phyloP scores from a whole-genome alignment of 176 grass and related monocot genomes.

The Hsuehochloa calcarea region DNA sequence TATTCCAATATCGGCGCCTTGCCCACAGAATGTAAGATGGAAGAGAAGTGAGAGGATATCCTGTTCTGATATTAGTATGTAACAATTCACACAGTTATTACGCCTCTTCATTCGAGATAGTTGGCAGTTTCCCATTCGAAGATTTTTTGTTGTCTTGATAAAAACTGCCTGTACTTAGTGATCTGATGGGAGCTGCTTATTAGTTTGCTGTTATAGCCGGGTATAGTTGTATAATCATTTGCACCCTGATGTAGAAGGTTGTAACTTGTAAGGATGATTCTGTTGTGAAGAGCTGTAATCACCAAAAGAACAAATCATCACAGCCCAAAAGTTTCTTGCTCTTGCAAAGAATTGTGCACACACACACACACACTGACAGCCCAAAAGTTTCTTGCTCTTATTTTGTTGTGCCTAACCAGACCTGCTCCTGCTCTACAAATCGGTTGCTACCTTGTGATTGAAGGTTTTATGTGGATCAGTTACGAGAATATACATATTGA shows the following conservation, averaged over 20 bases:
- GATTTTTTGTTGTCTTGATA: not conserved
- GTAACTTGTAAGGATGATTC: not conserved
- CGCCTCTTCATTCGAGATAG: not conserved
- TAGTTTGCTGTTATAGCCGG: not conserved
- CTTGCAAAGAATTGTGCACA: too few relatives aligned
- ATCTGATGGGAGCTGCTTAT: not conserved
- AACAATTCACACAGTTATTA: not conserved
- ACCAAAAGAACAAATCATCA: not conserved
- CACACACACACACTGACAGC: too few relatives aligned
- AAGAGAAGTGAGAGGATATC: not conserved
- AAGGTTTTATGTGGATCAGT: too few relatives aligned
- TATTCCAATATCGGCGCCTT: not conserved
- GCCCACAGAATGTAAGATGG: not conserved
- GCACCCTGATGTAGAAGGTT: slow-evolving; percentile 2
- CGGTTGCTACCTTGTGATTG: too few relatives aligned
- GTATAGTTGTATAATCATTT: slow-evolving; percentile 15
- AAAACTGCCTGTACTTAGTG: not conserved
- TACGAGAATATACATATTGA: too few relatives aligned
- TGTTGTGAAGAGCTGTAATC: not conserved
- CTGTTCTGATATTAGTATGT: not conserved
- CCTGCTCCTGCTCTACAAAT: too few relatives aligned
- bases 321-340: too few relatives aligned
- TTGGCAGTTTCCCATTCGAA: not conserved
- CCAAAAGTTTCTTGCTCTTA: too few relatives aligned
- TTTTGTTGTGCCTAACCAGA: too few relatives aligned